phyloP scores from a whole-genome alignment of 495 filamentous ascomycete genomes.

The Lophiotrema nucula region DNA sequence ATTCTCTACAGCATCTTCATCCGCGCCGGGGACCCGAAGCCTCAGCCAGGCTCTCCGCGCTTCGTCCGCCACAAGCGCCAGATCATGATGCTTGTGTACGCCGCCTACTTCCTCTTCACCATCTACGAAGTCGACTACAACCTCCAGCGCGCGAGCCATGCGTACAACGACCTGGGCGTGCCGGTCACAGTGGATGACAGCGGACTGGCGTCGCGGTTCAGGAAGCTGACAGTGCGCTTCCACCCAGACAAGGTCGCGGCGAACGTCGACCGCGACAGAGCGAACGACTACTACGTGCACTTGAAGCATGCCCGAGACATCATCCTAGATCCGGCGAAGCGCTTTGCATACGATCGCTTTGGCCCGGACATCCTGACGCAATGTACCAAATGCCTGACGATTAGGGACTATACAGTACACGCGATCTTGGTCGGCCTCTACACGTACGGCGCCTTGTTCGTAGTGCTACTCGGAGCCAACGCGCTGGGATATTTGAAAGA shows the following conservation, averaged over 20 bases:
- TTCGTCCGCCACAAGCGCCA: slow-evolving; percentile 70
- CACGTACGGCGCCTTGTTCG: slow-evolving; percentile 64
- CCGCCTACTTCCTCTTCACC: slow-evolving; percentile 84
- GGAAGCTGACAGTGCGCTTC: slow-evolving; percentile 76
- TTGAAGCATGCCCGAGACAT: slow-evolving; percentile 83
- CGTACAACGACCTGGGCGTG: slow-evolving; percentile 72
- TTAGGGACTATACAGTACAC: slow-evolving; percentile 68
- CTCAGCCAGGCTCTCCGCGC: slow-evolving; percentile 67
- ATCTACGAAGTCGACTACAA: slow-evolving; percentile 89
- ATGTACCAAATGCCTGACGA: slow-evolving; percentile 68
- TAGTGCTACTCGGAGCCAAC: slow-evolving; percentile 65
- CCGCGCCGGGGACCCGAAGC: slow-evolving; percentile 83
- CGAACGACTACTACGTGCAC: slow-evolving; percentile 68
- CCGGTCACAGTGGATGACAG: slow-evolving; percentile 67
- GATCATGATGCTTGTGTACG: slow-evolving; percentile 79
- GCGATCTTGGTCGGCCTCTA: slow-evolving; percentile 60
- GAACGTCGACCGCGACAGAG: slow-evolving; percentile 44
- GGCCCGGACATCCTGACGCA: slow-evolving; percentile 65
- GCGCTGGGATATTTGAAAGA: slow-evolving; percentile 70
- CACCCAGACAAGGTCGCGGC: slow-evolving; percentile 81
- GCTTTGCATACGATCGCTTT: slow-evolving; percentile 93
- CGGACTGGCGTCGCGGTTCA: slow-evolving; percentile 78
- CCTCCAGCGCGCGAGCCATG: slow-evolving; percentile 66
- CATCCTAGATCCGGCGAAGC: slow-evolving; percentile 70
- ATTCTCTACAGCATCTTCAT: slow-evolving; percentile 88